Percentiles rank a stretch among this genome's conserved stretches.
Conservation (phyloP, 805 yeast species). For the Candida koratica region DNA sequence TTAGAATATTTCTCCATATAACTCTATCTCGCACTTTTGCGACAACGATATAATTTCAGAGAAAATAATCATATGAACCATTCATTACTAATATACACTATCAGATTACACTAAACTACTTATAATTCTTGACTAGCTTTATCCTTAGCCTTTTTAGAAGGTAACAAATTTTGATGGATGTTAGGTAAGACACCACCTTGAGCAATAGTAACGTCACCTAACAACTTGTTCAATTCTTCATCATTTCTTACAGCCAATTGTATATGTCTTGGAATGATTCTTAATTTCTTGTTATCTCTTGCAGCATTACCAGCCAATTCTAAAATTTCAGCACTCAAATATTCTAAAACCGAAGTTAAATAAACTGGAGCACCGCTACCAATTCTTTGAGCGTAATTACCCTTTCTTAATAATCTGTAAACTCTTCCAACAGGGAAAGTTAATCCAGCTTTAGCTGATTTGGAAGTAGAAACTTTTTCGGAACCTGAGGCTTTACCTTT, state of each 20-base stretch:
- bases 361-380: slow-evolving; percentile 99
- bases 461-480: slow-evolving; percentile 93
- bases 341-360: slow-evolving; percentile 94
- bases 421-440: slow-evolving; percentile 99
- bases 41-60: neutral
- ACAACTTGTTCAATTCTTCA: slow-evolving; percentile 94
- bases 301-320: slow-evolving; percentile 99
- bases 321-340: slow-evolving; percentile 95
- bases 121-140: slow-evolving; percentile 67
- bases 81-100: slow-evolving; percentile 18
- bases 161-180: slow-evolving; percentile 89
- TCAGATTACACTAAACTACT: slow-evolving; percentile 15
- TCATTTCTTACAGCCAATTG: slow-evolving; percentile 98
- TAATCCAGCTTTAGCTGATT: slow-evolving; percentile 98
- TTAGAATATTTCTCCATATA: slow-evolving; percentile 77
- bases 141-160: slow-evolving; percentile 65
- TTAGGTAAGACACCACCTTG: slow-evolving; percentile 99
- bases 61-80: slow-evolving; percentile 6
- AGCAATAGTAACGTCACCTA: slow-evolving; percentile 91
- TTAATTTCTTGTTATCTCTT: slow-evolving; percentile 97
- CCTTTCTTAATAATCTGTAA: slow-evolving; percentile 93
- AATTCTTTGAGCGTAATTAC: slow-evolving; percentile 96
- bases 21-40: neutral
- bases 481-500: slow-evolving; percentile 92
- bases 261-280: slow-evolving; percentile 98